Conservation (phyloP, 495 filamentous ascomycete genomes). For the Penicillium crystallinum region DNA sequence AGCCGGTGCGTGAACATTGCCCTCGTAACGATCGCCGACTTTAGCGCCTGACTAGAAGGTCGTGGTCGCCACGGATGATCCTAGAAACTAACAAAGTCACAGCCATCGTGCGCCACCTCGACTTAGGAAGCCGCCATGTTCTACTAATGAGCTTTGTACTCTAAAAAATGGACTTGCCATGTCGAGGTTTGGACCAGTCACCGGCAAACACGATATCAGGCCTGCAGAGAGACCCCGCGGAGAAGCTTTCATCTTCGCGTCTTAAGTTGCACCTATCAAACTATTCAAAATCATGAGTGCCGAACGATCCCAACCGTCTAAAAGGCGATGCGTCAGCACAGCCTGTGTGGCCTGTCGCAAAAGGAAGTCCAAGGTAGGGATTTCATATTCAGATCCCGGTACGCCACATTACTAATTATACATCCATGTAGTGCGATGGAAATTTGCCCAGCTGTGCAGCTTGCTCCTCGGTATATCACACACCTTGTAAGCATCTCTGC, state of each 20-base stretch:
- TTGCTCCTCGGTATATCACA: constrained; percentile 92
- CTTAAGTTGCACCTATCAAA: constrained; percentile 9
- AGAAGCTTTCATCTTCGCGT: constrained; percentile 15
- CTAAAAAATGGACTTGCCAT: constrained; percentile 13
- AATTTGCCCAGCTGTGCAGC: constrained; percentile 89
- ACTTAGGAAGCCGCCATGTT: background rate
- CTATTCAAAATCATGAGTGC: constrained; percentile 22
- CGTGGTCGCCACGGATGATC: background rate
- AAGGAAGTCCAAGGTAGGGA: constrained; percentile 72
- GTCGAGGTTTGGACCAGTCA: constrained; percentile 21
- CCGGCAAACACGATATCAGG: constrained; percentile 27
- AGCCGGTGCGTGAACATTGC: background rate
- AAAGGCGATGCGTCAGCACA: constrained; percentile 87
- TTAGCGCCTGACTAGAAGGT: background rate
- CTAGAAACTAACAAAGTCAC: constrained; percentile 1
- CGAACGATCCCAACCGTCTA: constrained; percentile 42
- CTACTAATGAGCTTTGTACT: background rate
- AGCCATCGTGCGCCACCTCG: background rate
- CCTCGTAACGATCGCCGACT: background rate
- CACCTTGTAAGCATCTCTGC: constrained; percentile 42
- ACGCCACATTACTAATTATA: constrained; percentile 13
- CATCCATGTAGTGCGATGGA: constrained; percentile 68
- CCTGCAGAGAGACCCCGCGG: constrained; percentile 21
- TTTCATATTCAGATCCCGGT: background rate
- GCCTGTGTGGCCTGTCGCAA: constrained; percentile 90